Conservation (phyloP, 371 early-diverging fungal genomes). For the Zychaea mexicana region DNA sequence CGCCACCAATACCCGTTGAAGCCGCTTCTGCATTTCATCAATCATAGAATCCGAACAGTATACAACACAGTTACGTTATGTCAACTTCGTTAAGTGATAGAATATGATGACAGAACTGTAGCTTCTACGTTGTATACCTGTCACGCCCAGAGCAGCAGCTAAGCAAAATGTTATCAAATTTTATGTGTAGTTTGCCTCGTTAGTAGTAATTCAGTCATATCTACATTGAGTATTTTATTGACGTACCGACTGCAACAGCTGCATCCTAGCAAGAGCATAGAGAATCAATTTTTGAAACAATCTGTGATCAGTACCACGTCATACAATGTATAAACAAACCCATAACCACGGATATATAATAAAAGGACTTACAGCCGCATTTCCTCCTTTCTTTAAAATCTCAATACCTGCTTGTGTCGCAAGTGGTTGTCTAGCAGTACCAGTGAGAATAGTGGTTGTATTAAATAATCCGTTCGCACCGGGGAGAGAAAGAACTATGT, state of each 20-base stretch:
- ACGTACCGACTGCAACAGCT: slow-evolving; percentile 75
- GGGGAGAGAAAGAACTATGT: neutral
- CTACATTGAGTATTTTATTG: neutral
- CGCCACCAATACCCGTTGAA: slow-evolving; percentile 93
- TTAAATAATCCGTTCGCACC: no score
- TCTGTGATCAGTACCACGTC: no score
- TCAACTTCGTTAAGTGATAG: no score
- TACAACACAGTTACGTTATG: no score
- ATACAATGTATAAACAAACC: neutral
- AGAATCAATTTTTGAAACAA: no score
- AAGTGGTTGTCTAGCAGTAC: slow-evolving; percentile 67
- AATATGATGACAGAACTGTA: neutral
- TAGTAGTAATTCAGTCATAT: no score
- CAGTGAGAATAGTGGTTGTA: neutral
- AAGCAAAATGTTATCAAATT: no score
- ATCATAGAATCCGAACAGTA: neutral
- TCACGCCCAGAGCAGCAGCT: slow-evolving; percentile 70
- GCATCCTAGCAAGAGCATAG: slow-evolving; percentile 61
- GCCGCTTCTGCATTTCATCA: slow-evolving; percentile 62
- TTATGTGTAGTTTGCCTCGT: slow-evolving; percentile 6
- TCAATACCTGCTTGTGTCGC: slow-evolving; percentile 79
- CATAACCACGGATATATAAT: no score
- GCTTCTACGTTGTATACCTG: slow-evolving; percentile 35
- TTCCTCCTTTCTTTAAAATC: slow-evolving; percentile 82
- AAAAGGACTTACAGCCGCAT: slow-evolving; percentile 75